These are phyloP conservation scores for Rhynchosporium graminicola DNA, from an alignment of 2,329 filamentous ascomycete genomes.

Conservation along the genomic window DNA sequence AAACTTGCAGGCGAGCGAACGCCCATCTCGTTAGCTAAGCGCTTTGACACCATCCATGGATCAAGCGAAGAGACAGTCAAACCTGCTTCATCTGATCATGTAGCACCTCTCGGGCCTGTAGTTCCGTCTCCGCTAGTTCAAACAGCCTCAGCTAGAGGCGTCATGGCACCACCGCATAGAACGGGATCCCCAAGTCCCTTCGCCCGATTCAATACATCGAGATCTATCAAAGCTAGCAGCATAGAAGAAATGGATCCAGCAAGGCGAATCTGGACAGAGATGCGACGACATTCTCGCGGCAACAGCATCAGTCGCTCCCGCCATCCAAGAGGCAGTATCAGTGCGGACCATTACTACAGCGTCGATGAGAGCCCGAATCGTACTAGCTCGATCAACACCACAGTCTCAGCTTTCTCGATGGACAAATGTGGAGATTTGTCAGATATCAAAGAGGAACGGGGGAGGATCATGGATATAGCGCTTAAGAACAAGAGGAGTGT, in stretches of 20 bases:
- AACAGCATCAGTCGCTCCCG: slow-evolving; percentile 22
- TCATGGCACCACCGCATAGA: neutral
- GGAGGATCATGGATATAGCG: slow-evolving; percentile 27
- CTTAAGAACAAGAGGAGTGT: slow-evolving; percentile 33
- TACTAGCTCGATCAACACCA: slow-evolving; percentile 19
- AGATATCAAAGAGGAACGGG: slow-evolving; percentile 18
- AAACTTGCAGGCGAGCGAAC: slow-evolving; percentile 29
- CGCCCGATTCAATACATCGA: slow-evolving; percentile 9
- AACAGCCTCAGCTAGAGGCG: neutral
- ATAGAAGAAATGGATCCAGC: slow-evolving; percentile 37
- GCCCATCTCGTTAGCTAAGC: slow-evolving; percentile 17
- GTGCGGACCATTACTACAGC: slow-evolving; percentile 31
- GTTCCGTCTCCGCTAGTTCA: slow-evolving; percentile 10
- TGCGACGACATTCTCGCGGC: slow-evolving; percentile 36
- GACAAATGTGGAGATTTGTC: neutral
- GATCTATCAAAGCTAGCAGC: slow-evolving; percentile 2
- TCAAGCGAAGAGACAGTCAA: slow-evolving; percentile 30
- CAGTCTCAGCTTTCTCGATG: slow-evolving; percentile 3
- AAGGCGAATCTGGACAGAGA: slow-evolving; percentile 40
- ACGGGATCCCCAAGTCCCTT: slow-evolving; percentile 13
- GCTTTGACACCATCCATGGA: slow-evolving; percentile 6
- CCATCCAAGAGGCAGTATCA: slow-evolving; percentile 28
- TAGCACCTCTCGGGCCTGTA: slow-evolving; percentile 2
- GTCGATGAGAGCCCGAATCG: slow-evolving; percentile 25
- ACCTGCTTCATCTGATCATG: slow-evolving; percentile 10